Percentiles rank a stretch among this genome's conserved stretches.
These are phyloP conservation scores for Salix purpurea DNA, from an alignment of 345 rosid species.

Conservation along the genomic window DNA sequence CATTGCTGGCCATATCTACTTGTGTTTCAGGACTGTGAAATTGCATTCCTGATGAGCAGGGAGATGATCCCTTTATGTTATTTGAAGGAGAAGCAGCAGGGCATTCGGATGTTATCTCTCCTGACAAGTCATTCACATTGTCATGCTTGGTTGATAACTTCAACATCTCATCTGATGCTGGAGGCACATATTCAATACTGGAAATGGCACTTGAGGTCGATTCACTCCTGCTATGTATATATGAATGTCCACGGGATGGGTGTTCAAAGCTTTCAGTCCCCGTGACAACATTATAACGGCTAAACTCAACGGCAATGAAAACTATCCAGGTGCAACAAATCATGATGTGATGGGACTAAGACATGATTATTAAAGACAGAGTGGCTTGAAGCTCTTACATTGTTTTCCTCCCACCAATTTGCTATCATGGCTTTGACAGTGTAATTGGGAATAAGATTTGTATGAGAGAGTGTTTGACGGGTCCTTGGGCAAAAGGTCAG, in stretches of 20 bases:
- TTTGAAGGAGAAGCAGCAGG: slow-evolving; percentile 26
- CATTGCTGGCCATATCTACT: slow-evolving; percentile 34
- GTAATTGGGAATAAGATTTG: slow-evolving; percentile 81
- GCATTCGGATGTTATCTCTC: slow-evolving; percentile 27
- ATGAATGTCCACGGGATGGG: slow-evolving; percentile 53
- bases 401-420: slow-evolving; percentile 76
- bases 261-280: slow-evolving; percentile 45
- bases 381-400: slow-evolving; percentile 32
- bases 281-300: slow-evolving; percentile 29
- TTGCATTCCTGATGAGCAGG: slow-evolving; percentile 31
- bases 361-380: slow-evolving; percentile 28
- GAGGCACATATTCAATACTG: slow-evolving; percentile 55
- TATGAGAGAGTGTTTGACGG: slow-evolving; percentile 53
- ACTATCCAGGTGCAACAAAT: slow-evolving; percentile 49
- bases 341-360: slow-evolving; percentile 37
- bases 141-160: slow-evolving; percentile 24
- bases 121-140: slow-evolving; percentile 23
- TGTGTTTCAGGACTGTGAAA: slow-evolving; percentile 26
- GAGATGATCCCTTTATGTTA: slow-evolving; percentile 44
- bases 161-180: slow-evolving; percentile 35
- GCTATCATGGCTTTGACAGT: slow-evolving; percentile 87
- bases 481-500: slow-evolving; percentile 86
- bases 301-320: slow-evolving; percentile 41
- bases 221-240: slow-evolving; percentile 74
- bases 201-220: slow-evolving; percentile 72